Evolutionary conservation across 2,329 filamentous ascomycete species (phyloP).

Genomic region (Botrytis galanthina): DNA sequence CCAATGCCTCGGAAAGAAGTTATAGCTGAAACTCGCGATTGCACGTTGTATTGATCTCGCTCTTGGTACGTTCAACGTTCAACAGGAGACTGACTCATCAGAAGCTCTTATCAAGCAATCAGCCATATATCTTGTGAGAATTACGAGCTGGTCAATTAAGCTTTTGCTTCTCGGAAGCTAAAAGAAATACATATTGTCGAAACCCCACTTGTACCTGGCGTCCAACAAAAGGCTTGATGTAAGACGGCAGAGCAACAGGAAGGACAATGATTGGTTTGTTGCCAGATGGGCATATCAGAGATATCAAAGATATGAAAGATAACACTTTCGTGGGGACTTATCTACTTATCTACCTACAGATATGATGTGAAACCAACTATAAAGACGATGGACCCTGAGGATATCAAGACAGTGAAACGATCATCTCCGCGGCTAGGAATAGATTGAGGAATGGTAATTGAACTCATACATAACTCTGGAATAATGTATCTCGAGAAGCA

Average conservation of each 20-base stretch:
- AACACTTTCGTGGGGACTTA: conserved; percentile 1
- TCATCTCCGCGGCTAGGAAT: conserved; percentile 9
- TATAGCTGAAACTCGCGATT: too few relatives aligned
- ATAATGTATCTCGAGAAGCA: neutral
- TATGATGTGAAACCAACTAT: neutral
- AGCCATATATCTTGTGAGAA: neutral
- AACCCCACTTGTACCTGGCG: neutral
- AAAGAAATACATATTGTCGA: neutral
- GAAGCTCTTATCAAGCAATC: neutral
- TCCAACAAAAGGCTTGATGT: neutral
- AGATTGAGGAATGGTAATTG: neutral
- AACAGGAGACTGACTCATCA: too few relatives aligned
- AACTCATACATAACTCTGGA: neutral
- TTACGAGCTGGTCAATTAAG: neutral
- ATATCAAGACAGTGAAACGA: neutral
- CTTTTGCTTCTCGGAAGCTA: neutral
- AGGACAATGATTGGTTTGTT: neutral
- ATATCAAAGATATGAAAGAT: conserved; percentile 11
- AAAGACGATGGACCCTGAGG: neutral
- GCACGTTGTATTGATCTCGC: too few relatives aligned
- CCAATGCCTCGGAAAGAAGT: too few relatives aligned
- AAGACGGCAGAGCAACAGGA: neutral
- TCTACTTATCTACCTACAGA: neutral
- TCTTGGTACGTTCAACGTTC: too few relatives aligned
- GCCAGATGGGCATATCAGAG: neutral